Base-by-base conservation (phyloP, 139 green algal species). In the Ulvella scutata region DNA sequence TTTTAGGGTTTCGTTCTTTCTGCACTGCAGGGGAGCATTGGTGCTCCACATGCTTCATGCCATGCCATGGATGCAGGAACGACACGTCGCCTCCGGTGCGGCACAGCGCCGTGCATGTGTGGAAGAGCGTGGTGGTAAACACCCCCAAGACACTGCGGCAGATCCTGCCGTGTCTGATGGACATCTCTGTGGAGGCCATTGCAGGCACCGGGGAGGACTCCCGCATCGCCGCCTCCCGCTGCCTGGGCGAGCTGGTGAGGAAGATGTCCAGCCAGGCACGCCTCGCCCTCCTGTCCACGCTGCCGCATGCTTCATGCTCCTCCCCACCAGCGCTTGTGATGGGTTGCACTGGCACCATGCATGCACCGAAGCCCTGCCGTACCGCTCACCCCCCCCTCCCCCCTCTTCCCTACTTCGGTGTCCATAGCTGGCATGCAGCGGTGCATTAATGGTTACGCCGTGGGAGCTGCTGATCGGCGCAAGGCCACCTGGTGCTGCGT, bases 51-150 rank as follows among this genome's bases (percentile, higher is more conserved):
- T n/a, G n/a, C n/a, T n/a, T n/a, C n/a, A n/a, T n/a, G n/a, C n/a
- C n/a, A n/a, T n/a, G n/a, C n/a, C n/a, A n/a, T n/a, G n/a, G n/a
- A 29, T 67, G 51, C 51, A 67, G 51, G 51, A 67, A 67, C 51
- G 51, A 67, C 21, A 28, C 2, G 31, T 85, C 43, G 74, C 51
- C 51, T n/a, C 51, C 81, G 28, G 94, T 99, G 61, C 87, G 94
- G 28, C 84, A 86, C 60, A 87, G 87, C 21, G 86, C 90, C 17
- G 79, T 98, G 61, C 90, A 97, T 81, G 91, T 99, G 61, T 98
- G 93, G 93, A 98, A 98, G 85, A 95, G 87, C 4, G 79, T 98
- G 4, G 92, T 97, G 35, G 87, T 89, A 74, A 99, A 99, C 87
- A 99, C 94, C 9, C 94, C 94, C 37, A 88, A 89, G 72, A 98